Evolutionary conservation across 106 monocot genomes (phyloP), one percentile per base, ranked within the genome.

Genomic region (Triglochin maritima): DNA sequence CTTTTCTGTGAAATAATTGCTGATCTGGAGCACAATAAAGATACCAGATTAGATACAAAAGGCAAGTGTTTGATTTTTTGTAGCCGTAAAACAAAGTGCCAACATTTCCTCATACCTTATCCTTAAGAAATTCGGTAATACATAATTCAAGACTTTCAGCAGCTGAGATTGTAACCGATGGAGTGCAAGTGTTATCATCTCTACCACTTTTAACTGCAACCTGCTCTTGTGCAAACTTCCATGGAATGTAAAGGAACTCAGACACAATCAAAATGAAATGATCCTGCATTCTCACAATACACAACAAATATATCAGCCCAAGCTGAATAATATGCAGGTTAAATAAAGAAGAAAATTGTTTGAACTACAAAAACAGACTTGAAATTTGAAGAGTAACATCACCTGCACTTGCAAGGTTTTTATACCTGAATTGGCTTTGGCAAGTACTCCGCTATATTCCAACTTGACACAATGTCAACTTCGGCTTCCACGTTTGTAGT

Each of bases 161-260:
- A 75, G 87, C 80, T 43, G 76, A 70, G 13, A 94, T 17, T 29
- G 89, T 89, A 74, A 89, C 79, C 53, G 90, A 94, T 57, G 64
- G 95, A 71, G 95, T 85, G 57, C 79, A 77, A 66, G 43, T 69
- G 29, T 65, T 77, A 45, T 66, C 72, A 71, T 73, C 82, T 7
- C 62, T 71, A 60, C 14, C 46, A 66, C 63, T 65, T 50, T 57
- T 75, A 42, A 11, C 47, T 7, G 80, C 63, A 71, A 79, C 66
- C 74, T 85, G 77, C 49, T 87, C 79, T 61, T 70, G 72, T 65
- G 72, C 77, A 62, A 78, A 83, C 67, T 90, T 90, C 90, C 95
- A 90, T 47, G 95, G 95, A 54, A 87, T 79, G 71, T 90, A 90
- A 72, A 90, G 64, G 62, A 87, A 95, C 62, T 95, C 90, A 10